phyloP scores from a whole-genome alignment of 345 rosid genomes.

The Arabidopsis thaliana region DNA sequence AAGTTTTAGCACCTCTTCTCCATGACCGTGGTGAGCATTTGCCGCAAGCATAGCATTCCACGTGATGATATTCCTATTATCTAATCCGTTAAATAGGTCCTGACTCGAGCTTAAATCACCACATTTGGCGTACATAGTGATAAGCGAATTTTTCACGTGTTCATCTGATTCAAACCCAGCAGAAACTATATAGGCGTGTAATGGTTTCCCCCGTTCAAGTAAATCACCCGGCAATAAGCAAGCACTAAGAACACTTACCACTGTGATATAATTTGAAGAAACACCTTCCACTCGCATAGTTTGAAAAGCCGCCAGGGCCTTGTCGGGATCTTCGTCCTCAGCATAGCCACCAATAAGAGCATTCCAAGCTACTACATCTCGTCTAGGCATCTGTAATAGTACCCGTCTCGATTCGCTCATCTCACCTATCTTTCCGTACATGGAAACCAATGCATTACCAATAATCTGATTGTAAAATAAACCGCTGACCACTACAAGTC shows the following conservation, averaged over 20 bases:
- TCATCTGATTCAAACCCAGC: slow-evolving; percentile 67
- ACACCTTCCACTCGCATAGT: slow-evolving; percentile 65
- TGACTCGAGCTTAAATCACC: slow-evolving; percentile 69
- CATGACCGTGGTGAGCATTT: slow-evolving; percentile 65
- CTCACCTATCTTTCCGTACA: slow-evolving; percentile 69
- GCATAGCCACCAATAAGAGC: slow-evolving; percentile 81
- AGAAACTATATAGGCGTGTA: slow-evolving; percentile 59
- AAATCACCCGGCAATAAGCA: slow-evolving; percentile 56
- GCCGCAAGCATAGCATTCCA: slow-evolving; percentile 85
- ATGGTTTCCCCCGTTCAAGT: slow-evolving; percentile 58
- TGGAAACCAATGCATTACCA: slow-evolving; percentile 70
- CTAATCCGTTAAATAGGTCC: slow-evolving; percentile 56
- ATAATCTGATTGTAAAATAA: slow-evolving; percentile 62
- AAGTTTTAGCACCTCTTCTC: slow-evolving; percentile 76
- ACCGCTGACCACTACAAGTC: slow-evolving; percentile 58
- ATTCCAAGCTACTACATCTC: slow-evolving; percentile 77
- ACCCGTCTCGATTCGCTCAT: slow-evolving; percentile 63
- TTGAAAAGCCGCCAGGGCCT: slow-evolving; percentile 58
- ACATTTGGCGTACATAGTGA: slow-evolving; percentile 83
- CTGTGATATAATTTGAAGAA: slow-evolving; percentile 62
- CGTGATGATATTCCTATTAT: slow-evolving; percentile 54
- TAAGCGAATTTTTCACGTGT: slow-evolving; percentile 71
- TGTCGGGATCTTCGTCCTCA: slow-evolving; percentile 57
- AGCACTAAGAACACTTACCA: slow-evolving; percentile 75
- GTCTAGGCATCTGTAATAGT: slow-evolving; percentile 55